Percentiles rank a stretch among this genome's conserved stretches.
phyloP scores from a whole-genome alignment of 331 rosid species.

The Saraca asoca region DNA sequence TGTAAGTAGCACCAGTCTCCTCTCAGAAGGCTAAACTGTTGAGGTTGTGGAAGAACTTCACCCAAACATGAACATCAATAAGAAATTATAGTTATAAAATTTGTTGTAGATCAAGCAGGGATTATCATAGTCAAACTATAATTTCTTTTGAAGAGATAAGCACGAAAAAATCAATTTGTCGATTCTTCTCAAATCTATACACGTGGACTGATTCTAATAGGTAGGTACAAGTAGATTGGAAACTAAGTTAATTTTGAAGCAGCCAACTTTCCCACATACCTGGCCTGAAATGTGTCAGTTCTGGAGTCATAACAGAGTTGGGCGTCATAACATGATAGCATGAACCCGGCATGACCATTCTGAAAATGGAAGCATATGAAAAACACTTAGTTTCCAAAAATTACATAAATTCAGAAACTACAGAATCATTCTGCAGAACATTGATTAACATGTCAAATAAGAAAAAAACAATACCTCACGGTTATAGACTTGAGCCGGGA shows the following conservation, averaged over 20 bases:
- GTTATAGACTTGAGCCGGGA: slow-evolving; percentile 95
- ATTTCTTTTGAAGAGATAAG: neutral
- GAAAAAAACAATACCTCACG: slow-evolving; percentile 68
- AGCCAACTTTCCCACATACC: slow-evolving; percentile 50
- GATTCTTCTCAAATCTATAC: slow-evolving; percentile 17
- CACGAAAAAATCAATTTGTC: neutral
- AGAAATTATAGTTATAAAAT: no score
- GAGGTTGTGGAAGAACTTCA: no score
- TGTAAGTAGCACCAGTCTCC: no score
- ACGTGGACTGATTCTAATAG: neutral
- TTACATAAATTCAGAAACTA: slow-evolving; percentile 1
- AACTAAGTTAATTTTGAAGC: slow-evolving; percentile 14
- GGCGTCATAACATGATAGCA: slow-evolving; percentile 96
- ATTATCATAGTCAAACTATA: neutral
- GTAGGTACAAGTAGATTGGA: slow-evolving; percentile 12
- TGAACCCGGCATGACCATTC: slow-evolving; percentile 90
- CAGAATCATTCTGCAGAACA: slow-evolving; percentile 9
- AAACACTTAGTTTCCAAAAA: slow-evolving; percentile 20
- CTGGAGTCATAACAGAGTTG: slow-evolving; percentile 62
- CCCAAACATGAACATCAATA: no score
- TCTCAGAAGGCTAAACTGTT: no score
- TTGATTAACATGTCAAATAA: slow-evolving; percentile 17
- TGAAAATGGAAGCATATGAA: slow-evolving; percentile 40
- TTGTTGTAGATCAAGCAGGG: neutral
- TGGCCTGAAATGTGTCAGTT: slow-evolving; percentile 77